Base-by-base conservation (phyloP, 768 basidiomycete genomes). In the Fistulinella prunicolor region DNA sequence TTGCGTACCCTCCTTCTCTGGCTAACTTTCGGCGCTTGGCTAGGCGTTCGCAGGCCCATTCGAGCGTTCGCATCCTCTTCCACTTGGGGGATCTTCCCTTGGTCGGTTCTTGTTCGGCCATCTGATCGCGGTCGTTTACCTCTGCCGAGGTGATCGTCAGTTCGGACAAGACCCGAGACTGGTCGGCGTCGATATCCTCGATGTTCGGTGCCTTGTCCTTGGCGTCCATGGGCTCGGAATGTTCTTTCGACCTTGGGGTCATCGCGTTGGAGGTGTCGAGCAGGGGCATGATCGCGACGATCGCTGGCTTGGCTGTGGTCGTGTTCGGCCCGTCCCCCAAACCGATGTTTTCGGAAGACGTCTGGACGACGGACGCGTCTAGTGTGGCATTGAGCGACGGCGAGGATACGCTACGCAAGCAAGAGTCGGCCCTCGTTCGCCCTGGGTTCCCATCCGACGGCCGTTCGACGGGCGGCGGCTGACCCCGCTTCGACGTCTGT, bases 21-120 rank as follows among this genome's bases (percentile, higher is more conserved):
- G 44, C 52, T 32, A 55, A 40, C 47, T 67, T 70, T 30, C 62
- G 61, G 17, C 72, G 73, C 48, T 72, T 73, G 16, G 68, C 53
- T 19, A 67, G 65, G 38, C 63, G 69, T 21, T 73, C 68, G 51
- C 74, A 76, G 13, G 74, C 74, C 74, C 73, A 76, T 52, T 76
- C 74, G 12, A 76, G 67, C 2, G 69, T 70, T 41, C 64, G 65
- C 42, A 60, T 50, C 20, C 55, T 56, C 53, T 63, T 66, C 35
- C 50, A 49, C 38, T 9, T 51, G 32, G 40, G 4, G 7, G 37
- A 7, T 17, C 41, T 55, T 7, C 12, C 51, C 39, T 50, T 51
- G 49, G 32, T 22, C 42, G 45, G 46, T 23, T 51, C 61, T 9
- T 46, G 44, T 19, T 51, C 51, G 23, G 20, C 21, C 6, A 3